Percentiles rank a stretch among this genome's conserved stretches.
These are phyloP conservation scores for Kwoniella mangroviensis DNA, from an alignment of 768 basidiomycete species.

Conservation along the genomic window DNA sequence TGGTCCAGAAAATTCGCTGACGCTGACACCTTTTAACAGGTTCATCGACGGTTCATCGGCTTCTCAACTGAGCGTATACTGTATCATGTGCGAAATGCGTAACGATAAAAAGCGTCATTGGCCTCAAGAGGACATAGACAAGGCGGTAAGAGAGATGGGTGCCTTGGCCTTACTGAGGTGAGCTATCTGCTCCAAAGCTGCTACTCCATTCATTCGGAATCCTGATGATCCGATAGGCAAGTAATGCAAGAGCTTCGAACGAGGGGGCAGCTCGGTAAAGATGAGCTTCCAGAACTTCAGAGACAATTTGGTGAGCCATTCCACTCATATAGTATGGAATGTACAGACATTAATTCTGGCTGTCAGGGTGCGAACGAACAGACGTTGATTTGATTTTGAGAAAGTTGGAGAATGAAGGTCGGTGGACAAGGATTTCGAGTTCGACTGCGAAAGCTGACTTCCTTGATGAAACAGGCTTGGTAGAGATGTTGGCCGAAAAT, in stretches of 20 bases:
- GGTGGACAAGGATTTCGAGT: background rate
- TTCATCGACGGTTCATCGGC: background rate
- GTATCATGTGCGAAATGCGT: slow-evolving; percentile 17
- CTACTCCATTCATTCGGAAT: background rate
- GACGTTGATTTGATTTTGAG: background rate
- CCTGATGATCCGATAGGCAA: background rate
- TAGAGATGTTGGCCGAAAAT: background rate
- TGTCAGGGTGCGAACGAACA: background rate
- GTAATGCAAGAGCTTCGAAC: background rate
- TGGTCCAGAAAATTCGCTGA: background rate
- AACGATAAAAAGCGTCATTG: background rate
- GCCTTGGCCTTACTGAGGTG: slow-evolving; percentile 4
- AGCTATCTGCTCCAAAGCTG: background rate
- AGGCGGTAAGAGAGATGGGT: slow-evolving; percentile 3
- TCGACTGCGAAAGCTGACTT: background rate
- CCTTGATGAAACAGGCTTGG: background rate
- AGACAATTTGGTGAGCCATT: slow-evolving; percentile 1
- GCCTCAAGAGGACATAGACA: slow-evolving; percentile 4
- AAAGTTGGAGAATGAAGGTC: background rate
- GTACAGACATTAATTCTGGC: background rate
- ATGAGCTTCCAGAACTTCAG: background rate
- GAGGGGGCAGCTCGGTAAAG: background rate
- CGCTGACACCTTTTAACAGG: background rate
- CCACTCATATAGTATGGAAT: background rate
- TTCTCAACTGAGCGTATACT: background rate